Evolutionary conservation across 768 basidiomycete genomes (phyloP).

Genomic region (Agaricus blazei): DNA sequence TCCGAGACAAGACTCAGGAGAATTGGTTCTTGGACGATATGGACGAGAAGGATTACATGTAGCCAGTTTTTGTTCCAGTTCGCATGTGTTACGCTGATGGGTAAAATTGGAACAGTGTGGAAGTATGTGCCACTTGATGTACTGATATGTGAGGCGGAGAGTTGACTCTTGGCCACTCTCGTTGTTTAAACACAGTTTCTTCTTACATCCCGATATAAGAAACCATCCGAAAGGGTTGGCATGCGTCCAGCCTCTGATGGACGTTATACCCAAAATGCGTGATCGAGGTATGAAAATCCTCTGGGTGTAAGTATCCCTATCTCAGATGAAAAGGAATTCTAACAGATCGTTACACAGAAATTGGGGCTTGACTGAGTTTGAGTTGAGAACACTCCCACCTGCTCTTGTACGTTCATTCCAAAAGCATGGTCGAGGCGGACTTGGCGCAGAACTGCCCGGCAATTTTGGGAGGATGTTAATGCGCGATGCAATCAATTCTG

Average conservation of each 20-base stretch:
- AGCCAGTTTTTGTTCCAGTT: too few species aligned
- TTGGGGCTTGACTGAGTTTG: constrained; percentile 67
- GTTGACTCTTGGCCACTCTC: neutral
- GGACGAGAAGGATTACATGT: too few species aligned
- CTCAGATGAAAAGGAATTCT: too few species aligned
- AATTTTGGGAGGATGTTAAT: constrained; percentile 53
- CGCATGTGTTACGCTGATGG: too few species aligned
- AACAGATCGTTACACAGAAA: constrained; percentile 33
- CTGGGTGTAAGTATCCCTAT: constrained; percentile 47
- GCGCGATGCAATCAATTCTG: constrained; percentile 53
- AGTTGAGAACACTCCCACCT: constrained; percentile 57
- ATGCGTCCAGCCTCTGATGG: constrained; percentile 51
- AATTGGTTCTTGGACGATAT: too few species aligned
- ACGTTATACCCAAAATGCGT: constrained; percentile 43
- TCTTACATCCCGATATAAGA: constrained; percentile 57
- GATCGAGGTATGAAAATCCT: constrained; percentile 49
- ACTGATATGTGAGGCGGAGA: neutral
- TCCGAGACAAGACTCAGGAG: too few species aligned
- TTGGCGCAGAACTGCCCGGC: constrained; percentile 50
- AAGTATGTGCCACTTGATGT: constrained; percentile 38
- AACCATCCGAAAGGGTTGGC: constrained; percentile 49
- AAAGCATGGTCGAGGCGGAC: constrained; percentile 42
- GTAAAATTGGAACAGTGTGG: too few species aligned
- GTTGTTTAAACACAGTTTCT: constrained; percentile 37
- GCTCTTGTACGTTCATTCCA: constrained; percentile 51